phyloP scores from a whole-genome alignment of 202 grass and related monocot genomes.

The Hordeum pubiflorum region DNA sequence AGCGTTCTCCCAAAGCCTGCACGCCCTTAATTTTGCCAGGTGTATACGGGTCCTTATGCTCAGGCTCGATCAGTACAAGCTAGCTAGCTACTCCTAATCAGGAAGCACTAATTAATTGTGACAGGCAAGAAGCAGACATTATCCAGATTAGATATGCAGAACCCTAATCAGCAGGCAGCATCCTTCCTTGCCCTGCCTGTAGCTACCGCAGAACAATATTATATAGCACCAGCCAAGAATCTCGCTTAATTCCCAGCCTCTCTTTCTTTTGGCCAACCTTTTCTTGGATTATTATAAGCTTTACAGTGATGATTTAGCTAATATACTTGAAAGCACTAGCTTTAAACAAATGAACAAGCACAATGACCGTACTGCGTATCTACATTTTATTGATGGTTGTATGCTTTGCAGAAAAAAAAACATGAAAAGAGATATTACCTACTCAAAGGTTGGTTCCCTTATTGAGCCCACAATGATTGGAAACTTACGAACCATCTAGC shows the following conservation, averaged over 20 bases:
- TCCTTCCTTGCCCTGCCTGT: not conserved
- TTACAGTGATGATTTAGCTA: slow-evolving; percentile 6
- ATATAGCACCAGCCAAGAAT: slow-evolving; percentile 6
- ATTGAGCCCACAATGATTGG: slow-evolving; percentile 29
- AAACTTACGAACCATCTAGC: not conserved
- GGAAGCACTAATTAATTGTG: not conserved
- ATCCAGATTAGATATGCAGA: slow-evolving; percentile 31
- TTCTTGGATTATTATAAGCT: slow-evolving; percentile 20
- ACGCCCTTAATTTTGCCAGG: not conserved
- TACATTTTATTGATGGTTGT: slow-evolving; percentile 25
- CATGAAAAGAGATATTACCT: not conserved
- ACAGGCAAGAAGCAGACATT: slow-evolving; percentile 19
- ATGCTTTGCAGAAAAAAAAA: slow-evolving; percentile 23
- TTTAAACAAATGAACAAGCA: slow-evolving; percentile 14
- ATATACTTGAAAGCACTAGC: not conserved
- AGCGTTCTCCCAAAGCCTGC: not conserved
- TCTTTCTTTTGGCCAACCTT: slow-evolving; percentile 15
- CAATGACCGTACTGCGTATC: not conserved
- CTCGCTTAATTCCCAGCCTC: slow-evolving; percentile 22
- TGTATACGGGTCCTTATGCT: not conserved
- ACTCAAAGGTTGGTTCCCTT: not conserved
- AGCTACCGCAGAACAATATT: not conserved
- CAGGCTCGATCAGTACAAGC: not conserved
- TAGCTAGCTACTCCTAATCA: slow-evolving; percentile 18
- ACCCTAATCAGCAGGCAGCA: slow-evolving; percentile 17